phyloP scores from a whole-genome alignment of 1,284 basidiomycete genomes.

The Tylopilus sp. region DNA sequence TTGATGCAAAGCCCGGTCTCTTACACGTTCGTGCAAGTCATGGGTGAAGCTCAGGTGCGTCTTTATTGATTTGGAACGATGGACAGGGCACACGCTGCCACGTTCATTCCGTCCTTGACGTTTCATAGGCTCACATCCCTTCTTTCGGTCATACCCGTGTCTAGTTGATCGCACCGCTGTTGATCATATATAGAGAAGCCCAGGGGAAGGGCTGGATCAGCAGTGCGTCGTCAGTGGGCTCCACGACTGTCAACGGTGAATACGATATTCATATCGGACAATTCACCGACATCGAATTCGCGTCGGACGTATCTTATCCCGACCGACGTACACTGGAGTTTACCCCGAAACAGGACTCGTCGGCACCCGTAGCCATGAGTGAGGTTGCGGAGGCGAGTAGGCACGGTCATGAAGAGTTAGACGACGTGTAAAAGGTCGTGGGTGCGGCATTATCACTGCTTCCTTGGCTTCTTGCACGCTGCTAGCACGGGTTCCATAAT shows the following conservation, averaged over 20 bases:
- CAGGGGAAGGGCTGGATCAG: constrained; percentile 32
- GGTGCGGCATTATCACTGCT: neutral
- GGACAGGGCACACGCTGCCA: too few relatives aligned
- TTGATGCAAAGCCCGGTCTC: constrained; percentile 13
- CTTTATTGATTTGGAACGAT: too few relatives aligned
- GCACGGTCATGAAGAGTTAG: constrained; percentile 50
- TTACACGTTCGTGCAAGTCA: constrained; percentile 25
- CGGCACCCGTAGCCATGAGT: neutral
- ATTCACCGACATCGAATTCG: constrained; percentile 30
- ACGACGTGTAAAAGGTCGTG: constrained; percentile 62
- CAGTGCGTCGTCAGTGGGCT: constrained; percentile 5
- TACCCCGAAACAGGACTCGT: constrained; percentile 12
- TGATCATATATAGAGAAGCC: constrained; percentile 30
- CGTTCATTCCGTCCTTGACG: too few relatives aligned
- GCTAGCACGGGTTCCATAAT: neutral
- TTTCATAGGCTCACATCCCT: constrained; percentile 1
- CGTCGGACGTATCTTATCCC: constrained; percentile 15
- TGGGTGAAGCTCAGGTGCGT: constrained; percentile 30
- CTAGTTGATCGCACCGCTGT: constrained; percentile 28
- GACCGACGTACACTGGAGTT: constrained; percentile 6
- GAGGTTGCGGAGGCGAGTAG: neutral
- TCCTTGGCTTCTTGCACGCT: neutral
- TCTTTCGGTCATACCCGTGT: neutral
- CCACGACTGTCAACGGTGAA: constrained; percentile 2
- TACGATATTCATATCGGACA: constrained; percentile 14